These are phyloP conservation scores for Eucalyptus tenuipes DNA, from an alignment of 345 rosid species.

Conservation along the genomic window DNA sequence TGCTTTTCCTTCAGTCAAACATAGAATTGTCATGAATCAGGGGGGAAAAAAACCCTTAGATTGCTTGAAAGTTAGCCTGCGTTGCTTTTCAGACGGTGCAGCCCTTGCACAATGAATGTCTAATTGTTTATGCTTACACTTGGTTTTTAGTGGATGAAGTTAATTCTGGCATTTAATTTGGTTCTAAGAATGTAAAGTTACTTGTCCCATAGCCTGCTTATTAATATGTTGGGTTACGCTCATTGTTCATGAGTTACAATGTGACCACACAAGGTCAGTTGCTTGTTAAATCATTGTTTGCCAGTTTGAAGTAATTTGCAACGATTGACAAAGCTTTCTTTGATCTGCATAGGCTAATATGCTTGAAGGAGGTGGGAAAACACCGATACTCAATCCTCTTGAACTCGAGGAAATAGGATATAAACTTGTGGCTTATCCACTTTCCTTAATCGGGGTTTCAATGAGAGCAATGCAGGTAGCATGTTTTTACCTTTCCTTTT, in stretches of 20 bases:
- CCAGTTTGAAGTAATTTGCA: neutral
- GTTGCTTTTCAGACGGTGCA: neutral
- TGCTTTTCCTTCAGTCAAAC: neutral
- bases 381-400: constrained; percentile 56
- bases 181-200: neutral
- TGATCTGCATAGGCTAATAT: constrained; percentile 45
- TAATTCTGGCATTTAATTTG: neutral
- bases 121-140: neutral
- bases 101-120: neutral
- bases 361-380: constrained; percentile 93
- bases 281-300: neutral
- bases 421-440: constrained; percentile 77
- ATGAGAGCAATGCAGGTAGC: constrained; percentile 89
- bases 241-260: neutral
- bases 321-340: constrained; percentile 1
- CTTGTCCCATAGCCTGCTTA: neutral
- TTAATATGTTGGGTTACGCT: neutral
- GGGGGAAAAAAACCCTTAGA: neutral
- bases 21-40: neutral
- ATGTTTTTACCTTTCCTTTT: neutral
- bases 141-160: neutral
- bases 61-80: neutral
- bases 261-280: neutral
- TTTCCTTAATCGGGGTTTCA: constrained; percentile 78
- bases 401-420: constrained; percentile 83